Conservation (phyloP, 106 monocot genomes). For the Dendrobium huoshanense region DNA sequence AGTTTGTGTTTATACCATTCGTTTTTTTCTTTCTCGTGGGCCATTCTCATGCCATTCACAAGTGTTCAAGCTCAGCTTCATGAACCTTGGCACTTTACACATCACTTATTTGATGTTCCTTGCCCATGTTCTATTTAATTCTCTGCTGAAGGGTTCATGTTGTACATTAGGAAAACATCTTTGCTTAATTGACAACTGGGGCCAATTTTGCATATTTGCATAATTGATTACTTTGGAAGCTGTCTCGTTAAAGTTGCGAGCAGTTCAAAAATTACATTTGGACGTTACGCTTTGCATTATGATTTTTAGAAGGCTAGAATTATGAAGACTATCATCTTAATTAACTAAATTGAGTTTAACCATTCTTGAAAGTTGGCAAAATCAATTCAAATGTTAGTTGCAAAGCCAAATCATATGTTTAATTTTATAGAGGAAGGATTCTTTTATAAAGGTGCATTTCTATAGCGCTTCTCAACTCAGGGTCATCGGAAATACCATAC, state of each 20-base stretch:
- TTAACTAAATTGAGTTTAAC: not conserved
- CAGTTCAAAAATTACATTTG: not conserved
- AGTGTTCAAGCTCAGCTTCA: not conserved
- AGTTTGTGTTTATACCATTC: constrained; percentile 3
- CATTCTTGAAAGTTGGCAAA: not conserved
- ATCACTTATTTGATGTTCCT: not conserved
- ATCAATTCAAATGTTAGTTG: not conserved
- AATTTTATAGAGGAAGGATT: not conserved
- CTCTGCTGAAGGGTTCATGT: not conserved
- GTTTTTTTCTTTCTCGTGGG: not conserved
- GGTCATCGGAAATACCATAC: not conserved
- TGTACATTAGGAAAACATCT: not conserved
- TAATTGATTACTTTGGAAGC: not conserved
- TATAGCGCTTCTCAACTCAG: not conserved
- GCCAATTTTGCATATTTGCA: not conserved
- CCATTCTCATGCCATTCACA: not conserved
- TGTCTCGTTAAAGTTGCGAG: not conserved
- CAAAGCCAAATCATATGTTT: not conserved
- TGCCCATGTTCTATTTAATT: not conserved
- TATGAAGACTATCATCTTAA: not conserved
- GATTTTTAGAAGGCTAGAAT: not conserved
- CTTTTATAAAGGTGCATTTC: not conserved
- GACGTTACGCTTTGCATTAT: not conserved
- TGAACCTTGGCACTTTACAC: not conserved
- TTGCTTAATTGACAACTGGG: not conserved